Conservation (phyloP, 148 eudicot species). For the Fallopia convolvulus region DNA sequence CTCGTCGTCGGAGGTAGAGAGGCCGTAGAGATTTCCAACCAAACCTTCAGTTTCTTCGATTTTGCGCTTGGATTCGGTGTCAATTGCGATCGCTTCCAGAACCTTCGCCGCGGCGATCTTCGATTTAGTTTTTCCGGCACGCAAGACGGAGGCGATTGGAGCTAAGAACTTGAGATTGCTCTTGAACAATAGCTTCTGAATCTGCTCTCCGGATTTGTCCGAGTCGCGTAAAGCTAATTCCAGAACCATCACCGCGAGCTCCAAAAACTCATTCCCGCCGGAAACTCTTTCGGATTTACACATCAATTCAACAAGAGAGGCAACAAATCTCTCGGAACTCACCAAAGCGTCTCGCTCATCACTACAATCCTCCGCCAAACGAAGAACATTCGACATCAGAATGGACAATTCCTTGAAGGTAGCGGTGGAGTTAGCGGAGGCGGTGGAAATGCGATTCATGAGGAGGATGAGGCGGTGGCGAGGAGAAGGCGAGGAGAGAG, state of each 20-base stretch:
- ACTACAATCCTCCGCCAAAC: conserved; percentile 21
- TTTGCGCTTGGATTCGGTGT: conserved; percentile 26
- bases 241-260: conserved; percentile 26
- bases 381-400: conserved; percentile 26
- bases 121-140: conserved; percentile 30
- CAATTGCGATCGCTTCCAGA: conserved; percentile 24
- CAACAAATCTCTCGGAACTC: not conserved
- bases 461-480: conserved; percentile 3
- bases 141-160: conserved; percentile 25
- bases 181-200: conserved; percentile 15
- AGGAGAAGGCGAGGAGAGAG: conserved; percentile 14
- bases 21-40: conserved; percentile 21
- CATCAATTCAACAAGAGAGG: not conserved
- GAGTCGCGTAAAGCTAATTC: conserved; percentile 27
- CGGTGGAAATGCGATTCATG: not conserved
- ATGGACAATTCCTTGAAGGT: not conserved
- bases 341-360: conserved; percentile 22
- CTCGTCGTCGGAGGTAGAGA: conserved; percentile 19
- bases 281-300: not conserved
- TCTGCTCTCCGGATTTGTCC: not conserved
- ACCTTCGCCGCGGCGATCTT: conserved; percentile 31
- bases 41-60: conserved; percentile 26
- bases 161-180: conserved; percentile 13
- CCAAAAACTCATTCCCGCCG: not conserved
- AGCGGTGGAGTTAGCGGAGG: conserved; percentile 1